Evolutionary conservation across 148 eudicot genomes (phyloP).

Genomic region (Diospyros kaki): DNA sequence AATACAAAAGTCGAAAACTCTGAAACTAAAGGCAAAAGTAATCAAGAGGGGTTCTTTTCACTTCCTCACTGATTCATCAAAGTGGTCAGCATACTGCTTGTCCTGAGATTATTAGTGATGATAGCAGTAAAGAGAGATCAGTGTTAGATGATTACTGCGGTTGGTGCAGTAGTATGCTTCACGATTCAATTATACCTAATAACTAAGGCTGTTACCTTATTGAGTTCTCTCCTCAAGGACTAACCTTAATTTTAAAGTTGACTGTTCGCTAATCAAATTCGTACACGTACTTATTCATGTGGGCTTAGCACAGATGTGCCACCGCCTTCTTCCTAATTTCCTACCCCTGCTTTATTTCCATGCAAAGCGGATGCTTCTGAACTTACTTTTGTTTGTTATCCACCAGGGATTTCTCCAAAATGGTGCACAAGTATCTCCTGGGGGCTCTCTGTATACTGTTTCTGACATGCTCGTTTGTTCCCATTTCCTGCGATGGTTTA

Average conservation of each 20-base stretch:
- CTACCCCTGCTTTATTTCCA: background rate
- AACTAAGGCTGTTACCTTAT: background rate
- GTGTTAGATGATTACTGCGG: background rate
- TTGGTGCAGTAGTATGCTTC: background rate
- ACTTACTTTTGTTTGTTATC: background rate
- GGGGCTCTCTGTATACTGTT: conserved; percentile 26
- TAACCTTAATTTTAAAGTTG: background rate
- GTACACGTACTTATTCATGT: background rate
- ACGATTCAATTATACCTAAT: background rate
- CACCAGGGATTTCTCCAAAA: conserved; percentile 27
- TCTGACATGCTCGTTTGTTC: conserved; percentile 24
- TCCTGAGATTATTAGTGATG: background rate
- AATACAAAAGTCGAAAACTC: background rate
- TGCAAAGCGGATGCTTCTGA: background rate
- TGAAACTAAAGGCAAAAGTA: background rate
- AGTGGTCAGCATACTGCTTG: no score
- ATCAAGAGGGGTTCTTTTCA: background rate
- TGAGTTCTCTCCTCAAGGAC: background rate
- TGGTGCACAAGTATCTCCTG: conserved; percentile 28
- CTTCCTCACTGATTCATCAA: no score
- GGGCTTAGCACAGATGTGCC: background rate
- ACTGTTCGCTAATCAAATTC: background rate
- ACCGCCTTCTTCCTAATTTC: background rate
- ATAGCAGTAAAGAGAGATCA: background rate
- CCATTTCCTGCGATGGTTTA: conserved; percentile 30